These are phyloP conservation scores for Cladophialophora immunda DNA, from an alignment of 2,329 filamentous ascomycete species.

Conservation along the genomic window DNA sequence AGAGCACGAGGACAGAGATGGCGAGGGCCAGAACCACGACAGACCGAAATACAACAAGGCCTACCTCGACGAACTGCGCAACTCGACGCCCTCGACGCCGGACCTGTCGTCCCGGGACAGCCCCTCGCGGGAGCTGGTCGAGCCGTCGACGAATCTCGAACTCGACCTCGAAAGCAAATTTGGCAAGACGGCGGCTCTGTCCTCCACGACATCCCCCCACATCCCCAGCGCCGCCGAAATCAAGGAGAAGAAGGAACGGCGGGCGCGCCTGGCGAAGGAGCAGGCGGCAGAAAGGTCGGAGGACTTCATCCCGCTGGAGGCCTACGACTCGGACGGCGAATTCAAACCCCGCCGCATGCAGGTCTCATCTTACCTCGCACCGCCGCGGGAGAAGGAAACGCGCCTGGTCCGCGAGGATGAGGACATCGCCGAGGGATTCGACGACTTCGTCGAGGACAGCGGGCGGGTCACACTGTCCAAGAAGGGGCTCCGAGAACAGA, in stretches of 20 bases:
- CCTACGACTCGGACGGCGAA: conserved; percentile 41
- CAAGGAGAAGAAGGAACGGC: conserved; percentile 85
- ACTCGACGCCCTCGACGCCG: conserved; percentile 84
- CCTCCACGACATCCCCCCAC: conserved; percentile 46
- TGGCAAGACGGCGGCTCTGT: conserved; percentile 50
- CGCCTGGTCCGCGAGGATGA: conserved; percentile 86
- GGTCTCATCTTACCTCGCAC: conserved; percentile 38
- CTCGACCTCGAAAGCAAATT: conserved; percentile 60
- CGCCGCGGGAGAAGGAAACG: conserved; percentile 71
- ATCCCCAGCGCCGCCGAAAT: conserved; percentile 89
- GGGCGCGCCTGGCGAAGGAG: conserved; percentile 80
- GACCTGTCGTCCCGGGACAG: conserved; percentile 59
- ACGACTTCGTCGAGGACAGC: conserved; percentile 83
- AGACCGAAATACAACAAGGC: conserved; percentile 85
- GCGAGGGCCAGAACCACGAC: conserved; percentile 26
- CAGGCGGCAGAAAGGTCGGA: conserved; percentile 46
- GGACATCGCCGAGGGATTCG: conserved; percentile 91
- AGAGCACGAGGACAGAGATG: conserved; percentile 18
- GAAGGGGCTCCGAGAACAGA: conserved; percentile 61
- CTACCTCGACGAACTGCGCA: conserved; percentile 84
- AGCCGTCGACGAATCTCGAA: conserved; percentile 51
- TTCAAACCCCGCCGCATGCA: conserved; percentile 45
- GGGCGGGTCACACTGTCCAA: conserved; percentile 79
- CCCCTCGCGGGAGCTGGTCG: conserved; percentile 31
- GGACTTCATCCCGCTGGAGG: conserved; percentile 54